A percentile compares a stretch with the other conserved stretches of the same genome.
Evolutionary conservation across 495 filamentous ascomycete genomes (phyloP).

Genomic region (Amniculicola lignicola): DNA sequence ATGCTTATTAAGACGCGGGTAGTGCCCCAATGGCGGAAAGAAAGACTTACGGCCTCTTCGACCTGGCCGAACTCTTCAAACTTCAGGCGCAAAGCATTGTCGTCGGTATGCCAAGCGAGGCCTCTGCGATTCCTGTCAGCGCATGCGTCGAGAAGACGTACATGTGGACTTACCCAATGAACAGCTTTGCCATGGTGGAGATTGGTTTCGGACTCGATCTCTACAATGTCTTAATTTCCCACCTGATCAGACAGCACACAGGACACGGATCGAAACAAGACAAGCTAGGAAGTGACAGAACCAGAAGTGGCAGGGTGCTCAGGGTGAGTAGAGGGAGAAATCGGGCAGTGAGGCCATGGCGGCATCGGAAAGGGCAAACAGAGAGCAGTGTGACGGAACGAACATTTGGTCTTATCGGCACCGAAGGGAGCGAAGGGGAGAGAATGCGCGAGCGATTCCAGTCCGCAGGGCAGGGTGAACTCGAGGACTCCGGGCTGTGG

Average conservation of each 20-base stretch:
- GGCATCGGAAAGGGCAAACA: constrained; percentile 16
- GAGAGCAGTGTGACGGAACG: constrained; percentile 30
- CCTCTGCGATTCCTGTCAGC: constrained; percentile 56
- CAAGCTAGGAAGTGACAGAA: constrained; percentile 23
- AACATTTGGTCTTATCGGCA: constrained; percentile 29
- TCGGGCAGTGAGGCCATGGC: constrained; percentile 25
- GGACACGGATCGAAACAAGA: constrained; percentile 34
- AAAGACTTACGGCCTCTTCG: constrained; percentile 79
- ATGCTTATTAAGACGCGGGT: no score
- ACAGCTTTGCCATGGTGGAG: constrained; percentile 77
- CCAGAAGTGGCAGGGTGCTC: constrained; percentile 9
- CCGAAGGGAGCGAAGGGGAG: constrained; percentile 3
- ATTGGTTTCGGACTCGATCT: constrained; percentile 25
- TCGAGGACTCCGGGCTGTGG: no score
- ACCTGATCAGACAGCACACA: constrained; percentile 16
- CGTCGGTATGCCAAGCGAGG: constrained; percentile 97
- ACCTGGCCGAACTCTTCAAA: constrained; percentile 86
- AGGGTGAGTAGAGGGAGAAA: constrained; percentile 4
- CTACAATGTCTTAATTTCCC: constrained; percentile 37
- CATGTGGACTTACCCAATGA: constrained; percentile 70
- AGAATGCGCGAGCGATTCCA: constrained; percentile 8
- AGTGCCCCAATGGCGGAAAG: neutral
- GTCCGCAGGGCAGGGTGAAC: neutral
- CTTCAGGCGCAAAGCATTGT: constrained; percentile 72
- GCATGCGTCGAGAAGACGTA: neutral